Conservation (phyloP, 2,329 filamentous ascomycete genomes). For the Calonectria pauciramosa region DNA sequence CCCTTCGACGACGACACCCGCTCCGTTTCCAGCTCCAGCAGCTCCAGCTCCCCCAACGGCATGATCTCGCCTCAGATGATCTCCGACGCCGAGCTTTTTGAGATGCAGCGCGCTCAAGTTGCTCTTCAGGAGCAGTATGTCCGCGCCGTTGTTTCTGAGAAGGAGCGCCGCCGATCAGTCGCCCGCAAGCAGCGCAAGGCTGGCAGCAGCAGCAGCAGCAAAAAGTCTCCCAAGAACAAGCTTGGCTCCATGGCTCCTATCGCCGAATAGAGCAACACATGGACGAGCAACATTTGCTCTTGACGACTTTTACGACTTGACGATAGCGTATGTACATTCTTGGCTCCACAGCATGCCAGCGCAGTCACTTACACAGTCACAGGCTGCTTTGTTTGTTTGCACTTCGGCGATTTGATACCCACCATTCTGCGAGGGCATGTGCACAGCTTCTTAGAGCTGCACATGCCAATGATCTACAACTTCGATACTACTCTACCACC, state of each 20-base stretch:
- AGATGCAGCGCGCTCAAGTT: conserved; percentile 65
- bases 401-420: conserved; percentile 42
- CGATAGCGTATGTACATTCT: conserved; percentile 42
- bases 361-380: conserved; percentile 35
- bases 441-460: conserved; percentile 31
- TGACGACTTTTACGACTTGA: conserved; percentile 47
- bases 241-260: conserved; percentile 67
- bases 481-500: conserved; percentile 30
- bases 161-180: conserved; percentile 64
- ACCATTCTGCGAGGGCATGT: conserved; percentile 34
- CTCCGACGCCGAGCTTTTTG: conserved; percentile 63
- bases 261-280: conserved; percentile 39
- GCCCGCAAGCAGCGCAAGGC: conserved; percentile 53
- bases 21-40: conserved; percentile 62
- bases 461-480: conserved; percentile 38
- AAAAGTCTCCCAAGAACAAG: conserved; percentile 66
- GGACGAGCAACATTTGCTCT: conserved; percentile 34
- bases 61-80: conserved; percentile 53
- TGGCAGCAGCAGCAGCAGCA: conserved; percentile 55
- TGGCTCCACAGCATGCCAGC: not conserved
- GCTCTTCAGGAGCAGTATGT: conserved; percentile 66
- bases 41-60: conserved; percentile 53
- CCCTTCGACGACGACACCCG: conserved; percentile 64
- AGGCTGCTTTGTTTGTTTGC: conserved; percentile 43
- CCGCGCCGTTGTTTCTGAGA: conserved; percentile 65